Percentiles rank a stretch among this genome's conserved stretches.
Conservation (phyloP, 805 yeast species). For the Novakomyces olei region DNA sequence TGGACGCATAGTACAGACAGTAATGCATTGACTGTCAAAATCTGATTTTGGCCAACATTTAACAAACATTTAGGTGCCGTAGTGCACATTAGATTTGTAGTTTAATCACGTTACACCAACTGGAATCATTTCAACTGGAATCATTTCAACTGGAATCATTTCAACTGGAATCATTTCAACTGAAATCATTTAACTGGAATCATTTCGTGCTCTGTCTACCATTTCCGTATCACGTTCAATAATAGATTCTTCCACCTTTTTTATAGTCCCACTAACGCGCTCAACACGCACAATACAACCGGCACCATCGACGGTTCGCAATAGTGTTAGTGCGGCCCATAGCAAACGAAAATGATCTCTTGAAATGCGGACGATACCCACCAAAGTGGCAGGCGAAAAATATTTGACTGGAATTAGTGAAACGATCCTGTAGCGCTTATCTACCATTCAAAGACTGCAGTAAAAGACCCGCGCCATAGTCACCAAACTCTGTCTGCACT, state of each 20-base stretch:
- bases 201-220: too few relatives aligned
- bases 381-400: slow-evolving; percentile 57
- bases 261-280: slow-evolving; percentile 70
- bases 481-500: slow-evolving; percentile 55
- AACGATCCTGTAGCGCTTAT: neutral
- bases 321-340: slow-evolving; percentile 35
- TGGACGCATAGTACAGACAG: slow-evolving; percentile 1
- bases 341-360: slow-evolving; percentile 40
- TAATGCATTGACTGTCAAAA: too few relatives aligned
- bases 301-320: slow-evolving; percentile 26
- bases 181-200: too few relatives aligned
- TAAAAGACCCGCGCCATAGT: slow-evolving; percentile 40
- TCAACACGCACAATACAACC: slow-evolving; percentile 35
- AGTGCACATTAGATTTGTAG: too few relatives aligned
- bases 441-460: neutral
- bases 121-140: too few relatives aligned
- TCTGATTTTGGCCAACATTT: too few relatives aligned
- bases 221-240: slow-evolving; percentile 2
- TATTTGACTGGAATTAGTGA: slow-evolving; percentile 30
- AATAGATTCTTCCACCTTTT: slow-evolving; percentile 21
- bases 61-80: too few relatives aligned
- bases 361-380: slow-evolving; percentile 64
- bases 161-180: too few relatives aligned
- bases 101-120: too few relatives aligned
- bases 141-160: too few relatives aligned